Evolutionary conservation across 139 green algal genomes (phyloP).

Genomic region (Chlorella sp.): DNA sequence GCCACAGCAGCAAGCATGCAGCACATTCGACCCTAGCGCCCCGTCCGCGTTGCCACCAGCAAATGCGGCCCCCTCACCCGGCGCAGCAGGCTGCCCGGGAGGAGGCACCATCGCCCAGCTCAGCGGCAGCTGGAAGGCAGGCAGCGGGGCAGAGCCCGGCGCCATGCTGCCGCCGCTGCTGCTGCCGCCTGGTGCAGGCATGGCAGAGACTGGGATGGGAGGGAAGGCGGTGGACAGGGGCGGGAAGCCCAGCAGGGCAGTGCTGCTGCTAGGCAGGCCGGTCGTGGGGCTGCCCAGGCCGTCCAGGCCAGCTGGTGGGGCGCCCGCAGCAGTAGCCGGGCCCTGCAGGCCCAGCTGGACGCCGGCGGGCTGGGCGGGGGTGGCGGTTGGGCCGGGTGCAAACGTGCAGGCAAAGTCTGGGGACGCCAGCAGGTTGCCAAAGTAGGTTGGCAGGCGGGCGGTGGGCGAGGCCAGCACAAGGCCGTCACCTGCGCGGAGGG

Average conservation of each 20-base stretch:
- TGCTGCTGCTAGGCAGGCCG: background rate
- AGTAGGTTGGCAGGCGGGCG: background rate
- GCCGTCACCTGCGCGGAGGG: background rate
- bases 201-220: background rate
- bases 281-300: no score
- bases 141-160: no score
- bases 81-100: no score
- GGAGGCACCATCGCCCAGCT: no score
- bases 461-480: constrained; percentile 4
- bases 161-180: no score
- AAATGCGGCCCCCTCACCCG: no score
- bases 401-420: constrained; percentile 27
- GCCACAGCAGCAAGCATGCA: no score
- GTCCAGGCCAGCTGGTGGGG: background rate
- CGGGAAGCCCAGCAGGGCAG: background rate
- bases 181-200: no score
- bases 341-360: no score
- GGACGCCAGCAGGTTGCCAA: constrained; percentile 10
- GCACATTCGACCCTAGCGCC: no score
- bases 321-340: background rate
- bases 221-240: background rate
- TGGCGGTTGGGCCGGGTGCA: background rate
- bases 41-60: no score
- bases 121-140: no score
- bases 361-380: background rate